phyloP scores from a whole-genome alignment of 2,329 filamentous ascomycete genomes.

The Rhinocladiella mackenziei region DNA sequence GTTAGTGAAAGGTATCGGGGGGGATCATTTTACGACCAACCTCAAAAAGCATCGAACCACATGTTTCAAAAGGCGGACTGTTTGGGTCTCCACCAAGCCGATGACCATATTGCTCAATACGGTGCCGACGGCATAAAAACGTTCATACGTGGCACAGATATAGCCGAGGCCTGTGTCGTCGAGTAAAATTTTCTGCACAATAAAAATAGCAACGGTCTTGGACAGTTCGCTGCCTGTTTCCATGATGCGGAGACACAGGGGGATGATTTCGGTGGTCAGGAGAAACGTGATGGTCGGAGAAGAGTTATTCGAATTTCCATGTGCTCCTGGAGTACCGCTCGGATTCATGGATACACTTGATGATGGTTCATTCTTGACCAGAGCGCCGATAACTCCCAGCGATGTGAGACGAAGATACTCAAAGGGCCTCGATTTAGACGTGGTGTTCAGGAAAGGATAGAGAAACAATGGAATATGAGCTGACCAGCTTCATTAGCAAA shows the following conservation, averaged over 20 bases:
- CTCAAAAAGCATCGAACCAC: conserved; percentile 95
- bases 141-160: conserved; percentile 97
- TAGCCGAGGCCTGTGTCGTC: conserved; percentile 97
- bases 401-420: conserved; percentile 96
- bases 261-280: conserved; percentile 96
- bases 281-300: conserved; percentile 99
- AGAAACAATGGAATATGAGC: conserved; percentile 97
- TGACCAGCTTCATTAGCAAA: conserved; percentile 38
- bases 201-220: conserved; percentile 99
- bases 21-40: conserved; percentile 49
- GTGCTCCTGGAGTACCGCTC: conserved; percentile 21
- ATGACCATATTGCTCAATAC: conserved; percentile 98
- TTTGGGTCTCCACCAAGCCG: conserved; percentile 95
- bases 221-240: conserved; percentile 96
- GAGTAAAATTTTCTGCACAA: conserved; percentile 96
- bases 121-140: conserved; percentile 96
- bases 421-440: conserved; percentile 94
- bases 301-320: conserved; percentile 46
- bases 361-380: conserved; percentile 84
- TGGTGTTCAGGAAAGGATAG: conserved; percentile 97
- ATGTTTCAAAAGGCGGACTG: conserved; percentile 90
- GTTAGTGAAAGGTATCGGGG: conserved; percentile 8
- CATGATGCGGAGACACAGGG: conserved; percentile 96
- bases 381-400: conserved; percentile 89
- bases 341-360: conserved; percentile 26